These are phyloP conservation scores for Colletotrichum sidae DNA, from an alignment of 2,329 filamentous ascomycete genomes.

Conservation along the genomic window DNA sequence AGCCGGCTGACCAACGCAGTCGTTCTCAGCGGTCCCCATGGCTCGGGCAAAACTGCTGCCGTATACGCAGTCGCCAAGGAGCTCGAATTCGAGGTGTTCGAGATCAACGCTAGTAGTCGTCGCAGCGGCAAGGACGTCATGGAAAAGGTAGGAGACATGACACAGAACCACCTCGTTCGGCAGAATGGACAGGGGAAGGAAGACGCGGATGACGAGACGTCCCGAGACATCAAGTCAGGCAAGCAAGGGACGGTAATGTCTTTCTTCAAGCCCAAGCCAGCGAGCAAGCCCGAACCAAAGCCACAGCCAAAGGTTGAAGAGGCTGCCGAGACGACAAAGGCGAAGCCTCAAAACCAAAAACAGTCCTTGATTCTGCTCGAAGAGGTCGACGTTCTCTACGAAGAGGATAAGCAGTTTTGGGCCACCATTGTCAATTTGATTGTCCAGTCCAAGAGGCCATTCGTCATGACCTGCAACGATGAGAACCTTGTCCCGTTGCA, in stretches of 20 bases:
- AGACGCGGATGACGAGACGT: constrained; percentile 58
- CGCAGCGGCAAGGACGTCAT: constrained; percentile 90
- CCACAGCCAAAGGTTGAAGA: constrained; percentile 28
- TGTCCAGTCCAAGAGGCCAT: constrained; percentile 86
- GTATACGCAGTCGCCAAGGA: constrained; percentile 94
- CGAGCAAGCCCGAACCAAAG: constrained; percentile 42
- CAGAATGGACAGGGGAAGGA: constrained; percentile 53
- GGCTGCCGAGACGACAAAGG: constrained; percentile 22
- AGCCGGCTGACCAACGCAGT: constrained; percentile 77
- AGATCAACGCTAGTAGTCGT: constrained; percentile 87
- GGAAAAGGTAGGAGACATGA: constrained; percentile 96
- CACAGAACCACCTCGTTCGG: constrained; percentile 88
- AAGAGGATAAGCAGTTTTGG: constrained; percentile 98
- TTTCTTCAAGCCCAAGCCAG: constrained; percentile 77
- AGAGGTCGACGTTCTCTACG: constrained; percentile 92
- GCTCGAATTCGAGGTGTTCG: constrained; percentile 92
- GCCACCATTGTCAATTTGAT: constrained; percentile 82
- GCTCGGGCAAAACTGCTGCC: constrained; percentile 92
- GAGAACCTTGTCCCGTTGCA: constrained; percentile 83
- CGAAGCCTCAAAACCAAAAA: constrained; percentile 72
- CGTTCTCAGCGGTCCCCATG: constrained; percentile 89
- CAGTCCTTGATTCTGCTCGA: constrained; percentile 95
- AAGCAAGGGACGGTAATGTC: constrained; percentile 83
- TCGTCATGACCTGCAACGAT: constrained; percentile 95
- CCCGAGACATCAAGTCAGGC: constrained; percentile 71